Evolutionary conservation across 371 early-diverging fungal species (phyloP), one percentile per base, ranked within the genome.

Genomic region (Rhizopus arrhizus): DNA sequence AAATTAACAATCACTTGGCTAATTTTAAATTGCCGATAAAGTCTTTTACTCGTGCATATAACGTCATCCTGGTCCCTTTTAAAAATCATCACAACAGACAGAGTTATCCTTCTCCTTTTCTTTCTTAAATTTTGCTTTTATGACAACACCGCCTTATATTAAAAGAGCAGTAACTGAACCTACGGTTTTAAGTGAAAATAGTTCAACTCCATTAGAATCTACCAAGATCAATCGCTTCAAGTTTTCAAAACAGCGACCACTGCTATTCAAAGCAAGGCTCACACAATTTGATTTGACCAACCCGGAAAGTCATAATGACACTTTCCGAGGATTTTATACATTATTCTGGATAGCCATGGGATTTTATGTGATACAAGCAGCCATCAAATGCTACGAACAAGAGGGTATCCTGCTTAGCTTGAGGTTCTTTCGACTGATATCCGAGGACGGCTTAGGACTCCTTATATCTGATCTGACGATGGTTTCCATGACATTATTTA

Each of bases 301-400:
- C 43, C 69, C 78, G 38, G 75, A 78, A 13, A 68, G 70, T 3
- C 73, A 72, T 6, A 79, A 83, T 38, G 81, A 81, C 52, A 71
- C 82, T 7, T 85, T 87, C 70, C 84, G 92, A n/a, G 96, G 97
- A 1, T 94, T 96, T 59, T 91, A 93, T 61, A 90, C 90, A 0
- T 78, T 96, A 8, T 96, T 96, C 73, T 97, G 96, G 96, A 84
- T 94, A 32, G 84, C 85, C 32, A 89, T 94, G 82, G 90, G 85
- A 12, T 84, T 89, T 52, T 93, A 91, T 64, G 80, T 89, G 5
- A 56, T 93, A 16, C 87, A 87, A 52, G 86, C 90, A 2, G 64
- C 89, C 29, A 80, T 89, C 15, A 70, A 84, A 29, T 90, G 90
- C 62, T 89, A 84, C 70, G 81, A 85, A 60, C 66, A 65, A 22